These are phyloP conservation scores for Chamaenerion angustifolium DNA, from an alignment of 345 rosid genomes.

Conservation along the genomic window DNA sequence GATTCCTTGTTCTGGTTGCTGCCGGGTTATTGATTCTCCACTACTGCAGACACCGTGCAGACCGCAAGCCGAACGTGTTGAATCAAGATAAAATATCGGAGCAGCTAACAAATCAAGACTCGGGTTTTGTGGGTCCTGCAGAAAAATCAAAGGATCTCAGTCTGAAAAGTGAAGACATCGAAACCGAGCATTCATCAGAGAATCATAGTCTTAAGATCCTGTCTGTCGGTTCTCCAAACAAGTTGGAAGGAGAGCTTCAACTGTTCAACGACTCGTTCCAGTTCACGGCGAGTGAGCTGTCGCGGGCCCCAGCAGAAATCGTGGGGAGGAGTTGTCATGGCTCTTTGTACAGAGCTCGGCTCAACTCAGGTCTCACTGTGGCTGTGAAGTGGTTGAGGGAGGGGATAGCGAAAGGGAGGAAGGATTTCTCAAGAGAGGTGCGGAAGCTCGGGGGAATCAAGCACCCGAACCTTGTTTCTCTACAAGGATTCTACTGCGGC, in stretches of 20 bases:
- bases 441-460: constrained; percentile 76
- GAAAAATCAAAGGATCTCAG: constrained; percentile 15
- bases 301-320: constrained; percentile 77
- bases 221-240: constrained; percentile 46
- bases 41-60: constrained; percentile 17
- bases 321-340: constrained; percentile 89
- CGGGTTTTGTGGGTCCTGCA: constrained; percentile 19
- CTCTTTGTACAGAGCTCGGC: constrained; percentile 54
- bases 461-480: constrained; percentile 75
- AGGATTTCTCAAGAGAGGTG: constrained; percentile 78
- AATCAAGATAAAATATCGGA: constrained; percentile 23
- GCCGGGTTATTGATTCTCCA: constrained; percentile 29
- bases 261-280: constrained; percentile 45
- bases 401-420: constrained; percentile 68
- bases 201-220: constrained; percentile 14
- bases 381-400: constrained; percentile 81
- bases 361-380: constrained; percentile 40
- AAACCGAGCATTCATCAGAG: constrained; percentile 22
- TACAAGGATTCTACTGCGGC: constrained; percentile 82
- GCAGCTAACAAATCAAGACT: constrained; percentile 14
- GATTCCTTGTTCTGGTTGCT: constrained; percentile 28
- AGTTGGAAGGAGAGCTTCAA: constrained; percentile 60
- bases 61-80: constrained; percentile 12
- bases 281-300: constrained; percentile 71
- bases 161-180: constrained; percentile 26